Evolutionary conservation across 768 basidiomycete species (phyloP), one percentile per base, ranked within the genome.

Genomic region (Mycena filopes): DNA sequence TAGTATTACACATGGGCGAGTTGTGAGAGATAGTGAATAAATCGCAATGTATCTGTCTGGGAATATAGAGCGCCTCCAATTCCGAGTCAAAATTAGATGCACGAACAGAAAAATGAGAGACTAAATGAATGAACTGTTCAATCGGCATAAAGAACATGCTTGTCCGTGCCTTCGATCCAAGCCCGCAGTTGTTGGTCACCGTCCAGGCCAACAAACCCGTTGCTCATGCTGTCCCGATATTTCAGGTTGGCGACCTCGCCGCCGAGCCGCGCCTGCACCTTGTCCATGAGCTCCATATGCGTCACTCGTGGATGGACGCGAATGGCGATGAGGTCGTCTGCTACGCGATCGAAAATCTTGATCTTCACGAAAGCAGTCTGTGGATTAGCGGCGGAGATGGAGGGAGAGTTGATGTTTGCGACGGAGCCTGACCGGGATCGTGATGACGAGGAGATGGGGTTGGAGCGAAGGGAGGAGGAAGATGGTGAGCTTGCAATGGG

Each of bases 251-350:
- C 80, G 38, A 97, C 79, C 64, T 92, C 90, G 16, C 84, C 84
- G 0, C 95, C 96, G 8, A 99, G 81, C 55, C 98, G 87, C 38
- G 91, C 86, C 71, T 94, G 89, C 36, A 98, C 93, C 80, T 99
- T 99, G 54, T 89, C 93, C 84, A 98, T 90, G 65, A 99, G 83
- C 73, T 97, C 95, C 12, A 78, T 81, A 72, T 93, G 91, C 10
- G 92, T 89, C 42, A 99, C 96, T 55, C 86, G 87, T 25, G 98
- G 98, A 74, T 97, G 96, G 29, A 99, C 97, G 16, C 98, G 90
- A 60, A 99, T 98, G 5, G 98, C 98, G 67, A 99, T 95, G 58
- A 99, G 81, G 76, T 99, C 98, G 74, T 99, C 96, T 26, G 95
- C 91, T 60, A 91, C 84, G 41, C 93, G 88, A 79, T 98, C 94